Conservation (phyloP, 352 stramenopile species). For the Phytophthora megakarya region DNA sequence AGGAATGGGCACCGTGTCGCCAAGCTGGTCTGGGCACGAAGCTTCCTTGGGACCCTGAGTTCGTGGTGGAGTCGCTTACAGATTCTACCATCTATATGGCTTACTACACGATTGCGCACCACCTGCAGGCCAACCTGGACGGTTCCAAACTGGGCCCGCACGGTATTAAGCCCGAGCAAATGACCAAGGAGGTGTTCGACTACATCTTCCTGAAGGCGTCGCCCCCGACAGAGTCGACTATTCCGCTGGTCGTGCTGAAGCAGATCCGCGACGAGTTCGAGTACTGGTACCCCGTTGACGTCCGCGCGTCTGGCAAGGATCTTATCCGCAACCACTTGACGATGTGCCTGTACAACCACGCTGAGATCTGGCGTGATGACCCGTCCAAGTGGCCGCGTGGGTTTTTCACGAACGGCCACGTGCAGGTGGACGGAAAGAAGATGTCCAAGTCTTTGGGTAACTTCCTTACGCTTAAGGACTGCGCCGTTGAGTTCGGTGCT, state of each 20-base stretch:
- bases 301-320: conserved; percentile 96
- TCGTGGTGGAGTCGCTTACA: conserved; percentile 99
- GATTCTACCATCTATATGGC: conserved; percentile 99
- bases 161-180: conserved; percentile 80
- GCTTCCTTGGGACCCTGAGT: conserved; percentile 98
- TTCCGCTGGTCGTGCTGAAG: conserved; percentile 90
- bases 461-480: conserved; percentile 99
- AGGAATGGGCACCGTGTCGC: conserved; percentile 99
- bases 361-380: conserved; percentile 98
- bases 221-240: conserved; percentile 84
- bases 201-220: conserved; percentile 97
- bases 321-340: conserved; percentile 99
- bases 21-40: conserved; percentile 97
- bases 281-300: conserved; percentile 99
- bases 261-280: conserved; percentile 97
- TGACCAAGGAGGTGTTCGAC: conserved; percentile 98
- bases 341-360: conserved; percentile 99
- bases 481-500: conserved; percentile 94
- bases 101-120: conserved; percentile 99
- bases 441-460: conserved; percentile 99
- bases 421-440: conserved; percentile 98
- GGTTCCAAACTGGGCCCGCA: conserved; percentile 90
- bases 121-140: conserved; percentile 96
- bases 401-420: conserved; percentile 99
- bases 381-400: conserved; percentile 96